phyloP scores from a whole-genome alignment of 148 eudicot genomes.

The Rhododendron simsii region DNA sequence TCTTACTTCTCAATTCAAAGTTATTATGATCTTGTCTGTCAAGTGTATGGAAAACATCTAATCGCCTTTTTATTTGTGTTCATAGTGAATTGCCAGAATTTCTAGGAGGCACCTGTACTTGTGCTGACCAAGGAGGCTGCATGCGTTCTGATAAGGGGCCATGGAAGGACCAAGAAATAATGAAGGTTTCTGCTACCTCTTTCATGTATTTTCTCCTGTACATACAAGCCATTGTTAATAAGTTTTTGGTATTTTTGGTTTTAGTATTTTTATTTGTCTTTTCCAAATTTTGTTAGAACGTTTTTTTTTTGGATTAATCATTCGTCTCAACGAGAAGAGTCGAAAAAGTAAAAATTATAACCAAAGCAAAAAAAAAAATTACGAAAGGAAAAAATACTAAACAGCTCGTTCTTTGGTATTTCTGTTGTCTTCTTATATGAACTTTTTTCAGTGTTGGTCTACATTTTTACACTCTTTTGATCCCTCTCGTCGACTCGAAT shows the following conservation, averaged over 20 bases:
- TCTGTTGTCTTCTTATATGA: neutral
- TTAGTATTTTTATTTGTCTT: neutral
- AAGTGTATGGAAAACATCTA: neutral
- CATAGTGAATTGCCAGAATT: slow-evolving; percentile 86
- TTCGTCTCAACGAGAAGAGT: neutral
- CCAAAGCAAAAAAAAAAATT: too few relatives aligned
- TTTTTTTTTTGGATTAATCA: neutral
- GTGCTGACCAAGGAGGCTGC: slow-evolving; percentile 85
- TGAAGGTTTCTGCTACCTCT: slow-evolving; percentile 46
- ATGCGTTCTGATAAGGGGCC: slow-evolving; percentile 93
- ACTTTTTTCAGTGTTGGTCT: neutral
- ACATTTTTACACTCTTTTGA: too few relatives aligned
- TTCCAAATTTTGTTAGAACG: neutral
- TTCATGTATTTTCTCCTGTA: neutral
- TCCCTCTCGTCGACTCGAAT: neutral
- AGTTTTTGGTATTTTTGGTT: too few relatives aligned
- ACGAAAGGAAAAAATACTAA: too few relatives aligned
- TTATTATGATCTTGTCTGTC: neutral
- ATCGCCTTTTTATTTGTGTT: neutral
- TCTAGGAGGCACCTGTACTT: slow-evolving; percentile 88
- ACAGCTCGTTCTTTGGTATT: neutral
- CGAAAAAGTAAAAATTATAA: too few relatives aligned
- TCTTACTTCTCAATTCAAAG: neutral
- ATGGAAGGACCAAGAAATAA: slow-evolving; percentile 78
- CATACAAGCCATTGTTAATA: neutral